Evolutionary conservation across 805 yeast species (phyloP), one percentile per base, ranked within the genome.

Genomic region (Yueomyces sp.): DNA sequence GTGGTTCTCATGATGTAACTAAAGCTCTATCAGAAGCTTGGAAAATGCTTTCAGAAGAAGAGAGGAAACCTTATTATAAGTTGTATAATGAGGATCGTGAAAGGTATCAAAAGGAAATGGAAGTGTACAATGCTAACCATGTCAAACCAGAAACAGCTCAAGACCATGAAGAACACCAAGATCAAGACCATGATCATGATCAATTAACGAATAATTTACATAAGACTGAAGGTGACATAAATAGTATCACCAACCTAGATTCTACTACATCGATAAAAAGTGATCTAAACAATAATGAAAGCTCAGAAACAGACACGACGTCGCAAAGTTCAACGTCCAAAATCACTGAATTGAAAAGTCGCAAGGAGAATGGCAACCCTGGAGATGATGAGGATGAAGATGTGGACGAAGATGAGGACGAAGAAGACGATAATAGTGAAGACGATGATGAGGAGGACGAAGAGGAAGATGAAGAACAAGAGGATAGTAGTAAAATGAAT

Each of bases 21-120:
- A 80, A 76, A 54, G 81, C 81, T 12, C 68, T 88, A 67, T 77
- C 94, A 2, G 95, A 85, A 49, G 79, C 81, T 3, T 88, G 96
- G 96, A 84, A 84, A 55, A 69, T 66, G 42, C 68, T 88, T 52
- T 74, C 70, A 45, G 81, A 78, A 36, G 82, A 77, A 30, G 84
- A 73, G 7, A 74, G 84, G 45, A 76, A 75, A 49, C 87, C 88
- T 3, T 88, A 76, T 59, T 77, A 77, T 53, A 79, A 81, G 45
- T 62, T 82, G 42, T 86, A 81, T 57, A 88, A 80, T 55, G 83
- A 81, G 42, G 96, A 85, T 52, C 77, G 81, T 54, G 73, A 73
- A 45, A 73, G 94, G 57, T 87, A 85, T 57, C 75, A 76, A 43
- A 71, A 68, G 42, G 94, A 86, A 55, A 77, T 85, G 80, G 74